phyloP scores from a whole-genome alignment of 1,139 yeast species.

The Spathaspora sp. region DNA sequence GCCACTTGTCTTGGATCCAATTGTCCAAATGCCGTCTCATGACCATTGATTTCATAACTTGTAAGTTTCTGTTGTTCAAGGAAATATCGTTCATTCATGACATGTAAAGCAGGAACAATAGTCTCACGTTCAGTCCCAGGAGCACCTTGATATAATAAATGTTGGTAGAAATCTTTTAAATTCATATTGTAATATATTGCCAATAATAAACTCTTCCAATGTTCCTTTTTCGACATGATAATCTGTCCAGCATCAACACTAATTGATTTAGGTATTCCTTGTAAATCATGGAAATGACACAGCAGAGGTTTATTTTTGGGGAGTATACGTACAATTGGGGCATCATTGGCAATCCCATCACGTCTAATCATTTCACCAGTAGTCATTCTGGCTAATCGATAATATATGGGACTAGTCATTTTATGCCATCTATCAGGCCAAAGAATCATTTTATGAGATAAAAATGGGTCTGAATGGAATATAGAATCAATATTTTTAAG shows the following conservation, averaged over 20 bases:
- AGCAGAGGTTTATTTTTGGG: conserved; percentile 17
- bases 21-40: conserved; percentile 35
- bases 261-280: conserved; percentile 28
- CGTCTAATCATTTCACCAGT: conserved; percentile 32
- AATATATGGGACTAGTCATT: conserved; percentile 33
- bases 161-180: conserved; percentile 28
- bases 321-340: conserved; percentile 21
- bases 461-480: conserved; percentile 25
- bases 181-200: conserved; percentile 34
- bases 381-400: conserved; percentile 32
- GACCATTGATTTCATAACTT: conserved; percentile 17
- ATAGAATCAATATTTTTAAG: conserved; percentile 31
- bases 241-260: conserved; percentile 38
- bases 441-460: conserved; percentile 29
- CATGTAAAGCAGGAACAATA: conserved; percentile 37
- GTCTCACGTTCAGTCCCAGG: conserved; percentile 42
- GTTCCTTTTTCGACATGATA: conserved; percentile 33
- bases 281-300: conserved; percentile 34
- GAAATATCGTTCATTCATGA: conserved; percentile 35
- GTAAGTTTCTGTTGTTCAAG: conserved; percentile 24
- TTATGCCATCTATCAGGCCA: conserved; percentile 45
- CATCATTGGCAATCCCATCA: conserved; percentile 30
- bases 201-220: conserved; percentile 28
- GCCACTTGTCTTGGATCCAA: conserved; percentile 29
- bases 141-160: conserved; percentile 37